Base-by-base conservation (phyloP, 441 rosid species). In the Erysimum cheiri region DNA sequence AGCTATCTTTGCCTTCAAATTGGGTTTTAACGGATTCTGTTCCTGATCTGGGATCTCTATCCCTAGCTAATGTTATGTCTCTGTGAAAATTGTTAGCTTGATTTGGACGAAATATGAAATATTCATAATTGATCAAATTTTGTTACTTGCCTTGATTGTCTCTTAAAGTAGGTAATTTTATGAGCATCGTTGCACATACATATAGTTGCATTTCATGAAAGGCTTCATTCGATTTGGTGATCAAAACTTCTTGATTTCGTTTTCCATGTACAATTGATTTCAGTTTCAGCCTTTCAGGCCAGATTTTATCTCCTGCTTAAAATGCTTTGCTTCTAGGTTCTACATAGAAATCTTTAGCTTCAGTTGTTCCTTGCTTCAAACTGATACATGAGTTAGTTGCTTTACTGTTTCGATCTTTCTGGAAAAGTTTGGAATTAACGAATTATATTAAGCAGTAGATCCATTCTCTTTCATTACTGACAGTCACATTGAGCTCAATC, bases 31-130 rank as follows among this genome's bases (percentile, higher is more conserved):
- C 5, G 36, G 65, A 31, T 69, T 69, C 4, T 28, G 50, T 60
- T 67, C 22, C 10, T 44, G 58, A 36, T 74, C 64, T 68, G 29
- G 19, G 77, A 54, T 74, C 35, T 40, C 54, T 74, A 28, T 47
- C 54, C 1, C 8, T 53, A 52, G 35, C 28, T 39, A 15, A 11
- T 36, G 40, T 63, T 37, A 12, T 2, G 11, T 66, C 17, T 67
- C 46, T 58, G 6, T 56, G 67, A 39, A 60, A 41, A 31, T 58
- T 61, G 69, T 4, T 67, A 1, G 33, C 28, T 74, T 47, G 52
- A 54, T 36, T 68, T 46, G 24, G 37, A 15, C 0, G 50, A 52
- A 59, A 50, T 13, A 22, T 59, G 60, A 39, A 19, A 47, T 37
- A 3, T 37, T 65, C n/a, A 5, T n/a, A 5, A 48, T 56, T 47